Conservation (phyloP, 1,139 yeast genomes). For the Saccharomyces hybrid region DNA sequence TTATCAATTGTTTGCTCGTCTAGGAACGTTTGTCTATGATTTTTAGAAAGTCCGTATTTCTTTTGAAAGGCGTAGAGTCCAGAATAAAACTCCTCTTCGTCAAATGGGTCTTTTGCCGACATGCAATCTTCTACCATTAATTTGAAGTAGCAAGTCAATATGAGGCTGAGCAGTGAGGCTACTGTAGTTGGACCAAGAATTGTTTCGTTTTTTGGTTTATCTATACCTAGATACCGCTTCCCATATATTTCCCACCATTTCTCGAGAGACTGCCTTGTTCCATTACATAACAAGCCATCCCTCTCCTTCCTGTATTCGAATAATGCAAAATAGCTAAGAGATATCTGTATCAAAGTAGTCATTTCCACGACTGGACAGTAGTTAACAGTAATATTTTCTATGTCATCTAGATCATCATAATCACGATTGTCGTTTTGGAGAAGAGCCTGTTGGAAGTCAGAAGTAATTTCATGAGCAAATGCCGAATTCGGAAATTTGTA, state of each 20-base stretch:
- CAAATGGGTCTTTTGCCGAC: constrained; percentile 82
- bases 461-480: background rate
- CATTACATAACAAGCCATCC: constrained; percentile 77
- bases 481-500: constrained; percentile 36
- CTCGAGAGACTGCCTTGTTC: constrained; percentile 61
- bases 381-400: background rate
- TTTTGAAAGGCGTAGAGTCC: constrained; percentile 64
- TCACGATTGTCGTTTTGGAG: background rate
- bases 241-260: constrained; percentile 85
- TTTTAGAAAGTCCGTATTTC: constrained; percentile 42
- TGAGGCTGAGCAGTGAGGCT: constrained; percentile 53
- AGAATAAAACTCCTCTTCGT: constrained; percentile 55
- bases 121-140: constrained; percentile 64
- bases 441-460: background rate
- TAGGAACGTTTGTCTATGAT: constrained; percentile 46
- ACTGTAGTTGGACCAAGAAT: constrained; percentile 59
- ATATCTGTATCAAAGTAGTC: constrained; percentile 63
- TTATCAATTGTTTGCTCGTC: constrained; percentile 58
- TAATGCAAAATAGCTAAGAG: constrained; percentile 68
- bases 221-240: constrained; percentile 42
- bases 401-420: background rate
- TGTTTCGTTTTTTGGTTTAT: constrained; percentile 39
- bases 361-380: constrained; percentile 49
- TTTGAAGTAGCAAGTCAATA: constrained; percentile 59
- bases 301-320: constrained; percentile 54